phyloP scores from a whole-genome alignment of 176 grass and related monocot genomes.

The Chloris gayana region DNA sequence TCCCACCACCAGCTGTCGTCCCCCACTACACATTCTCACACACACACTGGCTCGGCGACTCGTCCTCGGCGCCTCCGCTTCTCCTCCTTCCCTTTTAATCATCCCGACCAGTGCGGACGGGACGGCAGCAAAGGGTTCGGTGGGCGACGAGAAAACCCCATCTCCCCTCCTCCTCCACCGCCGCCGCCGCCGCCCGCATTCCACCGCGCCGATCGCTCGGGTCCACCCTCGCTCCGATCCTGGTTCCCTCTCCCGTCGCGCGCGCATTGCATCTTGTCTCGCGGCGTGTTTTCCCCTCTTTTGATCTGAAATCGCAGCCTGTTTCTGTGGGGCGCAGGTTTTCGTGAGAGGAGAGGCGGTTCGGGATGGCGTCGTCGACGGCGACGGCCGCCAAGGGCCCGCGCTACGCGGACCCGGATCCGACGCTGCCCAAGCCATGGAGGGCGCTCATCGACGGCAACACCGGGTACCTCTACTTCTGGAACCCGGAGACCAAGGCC shows the following conservation, averaged over 20 bases:
- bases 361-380: conserved; percentile 28
- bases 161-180: background rate
- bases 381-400: conserved; percentile 27
- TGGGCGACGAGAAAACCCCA: conserved; percentile 2
- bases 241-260: background rate
- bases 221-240: background rate
- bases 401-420: conserved; percentile 73
- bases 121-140: conserved; percentile 16
- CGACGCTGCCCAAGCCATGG: conserved; percentile 80
- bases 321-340: conserved; percentile 21
- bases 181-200: conserved; percentile 26
- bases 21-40: conserved; percentile 15
- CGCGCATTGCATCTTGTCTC: conserved; percentile 19
- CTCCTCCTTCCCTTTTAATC: background rate
- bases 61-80: conserved; percentile 42
- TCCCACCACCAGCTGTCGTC: conserved; percentile 45
- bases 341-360: background rate
- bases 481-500: conserved; percentile 86
- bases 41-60: background rate
- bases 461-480: conserved; percentile 89
- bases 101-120: conserved; percentile 14
- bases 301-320: conserved; percentile 36
- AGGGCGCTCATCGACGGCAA: conserved; percentile 74
- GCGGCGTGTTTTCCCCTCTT: background rate
- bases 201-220: conserved; percentile 23